These are phyloP conservation scores for Puccinia triticina DNA, from an alignment of 1,284 basidiomycete species.

Conservation along the genomic window DNA sequence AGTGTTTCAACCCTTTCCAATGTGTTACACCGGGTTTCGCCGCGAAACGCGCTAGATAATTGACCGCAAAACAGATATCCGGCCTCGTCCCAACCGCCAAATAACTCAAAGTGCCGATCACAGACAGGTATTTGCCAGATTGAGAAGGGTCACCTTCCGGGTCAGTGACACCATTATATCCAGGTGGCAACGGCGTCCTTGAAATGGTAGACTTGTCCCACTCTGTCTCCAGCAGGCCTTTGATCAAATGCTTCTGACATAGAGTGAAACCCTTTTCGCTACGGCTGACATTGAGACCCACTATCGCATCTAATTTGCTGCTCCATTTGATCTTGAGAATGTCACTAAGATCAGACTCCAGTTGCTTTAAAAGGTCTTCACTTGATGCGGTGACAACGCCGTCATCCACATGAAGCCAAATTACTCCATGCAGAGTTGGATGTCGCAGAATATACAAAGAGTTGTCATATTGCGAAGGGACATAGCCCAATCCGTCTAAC, in stretches of 20 bases:
- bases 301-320: not conserved
- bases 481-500: not conserved
- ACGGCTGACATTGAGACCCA: not conserved
- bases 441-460: not conserved
- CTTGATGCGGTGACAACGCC: not conserved
- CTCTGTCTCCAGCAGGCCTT: not conserved
- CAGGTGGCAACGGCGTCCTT: not conserved
- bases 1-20: not conserved
- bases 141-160: not conserved
- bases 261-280: not conserved
- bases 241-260: not conserved
- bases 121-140: no score
- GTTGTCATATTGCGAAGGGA: not conserved
- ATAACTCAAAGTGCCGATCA: no score
- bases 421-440: not conserved
- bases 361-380: not conserved
- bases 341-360: not conserved
- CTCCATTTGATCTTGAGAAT: not conserved
- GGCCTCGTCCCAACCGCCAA: no score
- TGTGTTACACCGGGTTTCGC: not conserved
- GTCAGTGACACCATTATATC: not conserved
- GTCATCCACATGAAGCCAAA: conserved; percentile 40
- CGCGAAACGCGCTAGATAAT: not conserved
- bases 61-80: no score
- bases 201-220: not conserved